A percentile compares a stretch with the other conserved stretches of the same genome.
phyloP scores from a whole-genome alignment of 1,284 basidiomycete species.

The Stygiomarasmius scandens region DNA sequence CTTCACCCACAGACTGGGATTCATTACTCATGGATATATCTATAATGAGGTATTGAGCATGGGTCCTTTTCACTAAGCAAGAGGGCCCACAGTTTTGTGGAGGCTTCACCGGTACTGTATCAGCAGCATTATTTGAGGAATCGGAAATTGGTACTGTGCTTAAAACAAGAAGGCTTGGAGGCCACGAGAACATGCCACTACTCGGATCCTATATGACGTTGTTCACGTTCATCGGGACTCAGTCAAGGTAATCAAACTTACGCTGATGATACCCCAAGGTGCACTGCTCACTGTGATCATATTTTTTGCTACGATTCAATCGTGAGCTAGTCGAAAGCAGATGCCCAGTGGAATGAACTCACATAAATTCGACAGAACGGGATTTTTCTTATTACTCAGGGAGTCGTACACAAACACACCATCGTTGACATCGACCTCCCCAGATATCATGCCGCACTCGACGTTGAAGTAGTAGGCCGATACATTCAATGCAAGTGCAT shows the following conservation, averaged over 20 bases:
- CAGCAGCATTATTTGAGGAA: background rate
- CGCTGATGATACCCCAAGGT: background rate
- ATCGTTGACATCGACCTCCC: background rate
- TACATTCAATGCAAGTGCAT: background rate
- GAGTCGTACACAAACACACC: background rate
- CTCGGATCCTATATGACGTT: too few species aligned
- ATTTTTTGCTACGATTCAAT: background rate
- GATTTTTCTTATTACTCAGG: background rate
- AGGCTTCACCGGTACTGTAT: background rate
- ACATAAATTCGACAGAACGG: background rate
- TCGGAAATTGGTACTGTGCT: conserved; percentile 4
- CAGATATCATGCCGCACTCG: conserved; percentile 5
- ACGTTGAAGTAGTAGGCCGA: conserved; percentile 8
- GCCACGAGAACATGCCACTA: background rate
- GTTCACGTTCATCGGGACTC: too few species aligned
- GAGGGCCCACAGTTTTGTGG: conserved; percentile 1
- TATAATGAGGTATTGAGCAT: background rate
- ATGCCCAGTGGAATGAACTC: background rate
- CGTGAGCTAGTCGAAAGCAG: background rate
- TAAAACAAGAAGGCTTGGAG: conserved; percentile 4
- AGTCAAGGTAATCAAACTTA: background rate
- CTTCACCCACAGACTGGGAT: background rate
- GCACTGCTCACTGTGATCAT: background rate
- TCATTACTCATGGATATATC: background rate
- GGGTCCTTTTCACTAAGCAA: background rate